Evolutionary conservation across 192 early-diverging fungal genomes (phyloP), one percentile per base, ranked within the genome.

Genomic region (Backusella tuberculispora): DNA sequence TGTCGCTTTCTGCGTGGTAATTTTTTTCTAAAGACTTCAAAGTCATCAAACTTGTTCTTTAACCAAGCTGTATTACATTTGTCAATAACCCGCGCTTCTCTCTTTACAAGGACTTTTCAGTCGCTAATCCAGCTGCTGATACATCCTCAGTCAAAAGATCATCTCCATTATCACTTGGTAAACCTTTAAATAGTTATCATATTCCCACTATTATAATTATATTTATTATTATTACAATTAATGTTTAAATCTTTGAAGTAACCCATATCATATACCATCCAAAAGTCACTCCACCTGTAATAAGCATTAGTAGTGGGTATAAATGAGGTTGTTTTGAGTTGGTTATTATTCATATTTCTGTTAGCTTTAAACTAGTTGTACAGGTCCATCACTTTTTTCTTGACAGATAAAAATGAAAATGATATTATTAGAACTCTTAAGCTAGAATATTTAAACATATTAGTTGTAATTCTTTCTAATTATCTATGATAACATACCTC

Each of bases 361-460:
- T 63, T 75, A 21, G 78, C 69, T 73, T 86, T 89, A 38, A 89
- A 70, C 34, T 83, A 77, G 64, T 85, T 85, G n/a, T 87, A 89
- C 77, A 83, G 85, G 66, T 87, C 86, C 34, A 80, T 75, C 5
- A 85, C 82, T 76, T 89, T 89, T 63, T 87, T 87, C 78, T 89
- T 89, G 69, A 85, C 85, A 42, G 84, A 85, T 88, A 74, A 17
- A 72, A 26, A 47, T 12, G 42, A 69, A 72, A 53, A 26, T 46
- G 15, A 24, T 12, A n/a, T n/a, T n/a, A n/a, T n/a, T n/a, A n/a
- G n/a, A n/a, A n/a, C n/a, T n/a, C n/a, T n/a, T n/a, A n/a, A n/a
- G n/a, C n/a, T n/a, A n/a, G n/a, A n/a, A n/a, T n/a, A n/a, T n/a
- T n/a, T n/a, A n/a, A n/a, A n/a, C n/a, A n/a, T n/a, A n/a, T n/a